Evolutionary conservation across 805 yeast genomes (phyloP).

Genomic region (Spencermartinsiella europaea): DNA sequence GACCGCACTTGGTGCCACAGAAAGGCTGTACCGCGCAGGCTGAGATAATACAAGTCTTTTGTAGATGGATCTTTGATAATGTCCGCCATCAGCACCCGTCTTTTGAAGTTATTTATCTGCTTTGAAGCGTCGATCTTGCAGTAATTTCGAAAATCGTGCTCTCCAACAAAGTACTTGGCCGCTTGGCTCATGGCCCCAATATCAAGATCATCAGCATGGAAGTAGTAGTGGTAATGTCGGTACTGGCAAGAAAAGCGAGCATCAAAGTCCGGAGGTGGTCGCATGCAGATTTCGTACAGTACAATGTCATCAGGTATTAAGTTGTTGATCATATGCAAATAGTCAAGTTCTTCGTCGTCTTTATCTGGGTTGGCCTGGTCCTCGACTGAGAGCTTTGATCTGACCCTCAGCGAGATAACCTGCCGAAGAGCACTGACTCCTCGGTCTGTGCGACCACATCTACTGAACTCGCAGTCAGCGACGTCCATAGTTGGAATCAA

Average conservation of each 20-base stretch:
- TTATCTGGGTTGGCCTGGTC: constrained; percentile 53
- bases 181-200: constrained; percentile 65
- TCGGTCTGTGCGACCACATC: constrained; percentile 92
- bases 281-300: constrained; percentile 71
- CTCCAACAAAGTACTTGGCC: constrained; percentile 58
- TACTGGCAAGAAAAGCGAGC: constrained; percentile 88
- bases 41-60: constrained; percentile 57
- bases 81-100: constrained; percentile 53
- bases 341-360: constrained; percentile 70
- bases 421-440: constrained; percentile 98
- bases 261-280: constrained; percentile 80
- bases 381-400: constrained; percentile 61
- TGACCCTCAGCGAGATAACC: constrained; percentile 72
- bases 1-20: constrained; percentile 98
- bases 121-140: constrained; percentile 94
- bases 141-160: constrained; percentile 88
- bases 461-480: constrained; percentile 62
- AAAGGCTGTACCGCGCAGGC: constrained; percentile 82
- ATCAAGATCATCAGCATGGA: constrained; percentile 44
- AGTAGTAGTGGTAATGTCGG: constrained; percentile 82
- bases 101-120: constrained; percentile 73
- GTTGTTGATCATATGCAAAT: constrained; percentile 68
- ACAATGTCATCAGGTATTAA: constrained; percentile 76
- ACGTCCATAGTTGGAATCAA: constrained; percentile 56
- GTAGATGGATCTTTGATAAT: constrained; percentile 35